A percentile compares a stretch with the other conserved stretches of the same genome.
Conservation (phyloP, 495 filamentous ascomycete species). For the Clohesyomyces aquaticus region DNA sequence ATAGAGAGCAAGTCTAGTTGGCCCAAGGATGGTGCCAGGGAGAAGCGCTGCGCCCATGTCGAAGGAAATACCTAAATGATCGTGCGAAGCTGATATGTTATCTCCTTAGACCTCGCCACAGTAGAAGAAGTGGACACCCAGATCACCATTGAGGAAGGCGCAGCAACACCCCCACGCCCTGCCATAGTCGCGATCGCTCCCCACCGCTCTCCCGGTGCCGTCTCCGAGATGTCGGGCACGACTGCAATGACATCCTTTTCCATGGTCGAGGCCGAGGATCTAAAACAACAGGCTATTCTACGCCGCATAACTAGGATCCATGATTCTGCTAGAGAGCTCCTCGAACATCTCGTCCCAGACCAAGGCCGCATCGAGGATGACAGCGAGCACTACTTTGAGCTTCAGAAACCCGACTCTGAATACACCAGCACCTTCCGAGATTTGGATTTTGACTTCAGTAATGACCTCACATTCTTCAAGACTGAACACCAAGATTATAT, state of each 20-base stretch:
- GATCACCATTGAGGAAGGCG: conserved; percentile 13
- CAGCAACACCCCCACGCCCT: conserved; percentile 22
- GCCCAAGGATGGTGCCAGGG: no score
- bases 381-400: conserved; percentile 33
- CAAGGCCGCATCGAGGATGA: conserved; percentile 38
- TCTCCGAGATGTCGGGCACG: conserved; percentile 40
- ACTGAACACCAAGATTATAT: conserved; percentile 43
- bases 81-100: neutral
- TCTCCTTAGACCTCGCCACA: conserved; percentile 28
- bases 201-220: conserved; percentile 32
- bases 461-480: conserved; percentile 40
- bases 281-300: conserved; percentile 43
- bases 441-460: conserved; percentile 36
- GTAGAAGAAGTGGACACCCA: conserved; percentile 32
- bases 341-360: conserved; percentile 44
- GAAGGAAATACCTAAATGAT: no score
- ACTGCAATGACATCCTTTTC: conserved; percentile 36
- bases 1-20: no score
- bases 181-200: neutral
- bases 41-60: no score
- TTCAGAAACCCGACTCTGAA: conserved; percentile 45
- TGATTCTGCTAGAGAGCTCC: conserved; percentile 37
- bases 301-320: conserved; percentile 46
- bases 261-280: conserved; percentile 30
- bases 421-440: conserved; percentile 39